Evolutionary conservation across 2,329 filamentous ascomycete species (phyloP).

Genomic region (Sporothrix schenckii): DNA sequence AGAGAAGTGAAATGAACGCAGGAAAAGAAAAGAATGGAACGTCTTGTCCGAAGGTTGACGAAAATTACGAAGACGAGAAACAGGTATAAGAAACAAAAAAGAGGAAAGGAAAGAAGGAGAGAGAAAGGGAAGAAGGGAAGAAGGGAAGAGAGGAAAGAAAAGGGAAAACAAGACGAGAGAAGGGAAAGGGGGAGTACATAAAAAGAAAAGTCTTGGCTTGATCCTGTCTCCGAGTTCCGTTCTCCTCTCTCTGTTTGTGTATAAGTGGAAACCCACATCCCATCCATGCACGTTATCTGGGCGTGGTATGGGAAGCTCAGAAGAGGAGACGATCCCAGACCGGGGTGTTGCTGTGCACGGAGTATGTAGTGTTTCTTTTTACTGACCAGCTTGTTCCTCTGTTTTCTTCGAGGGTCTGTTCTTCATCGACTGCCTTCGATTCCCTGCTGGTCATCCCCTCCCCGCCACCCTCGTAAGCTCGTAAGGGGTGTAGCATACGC

Average conservation of each 20-base stretch:
- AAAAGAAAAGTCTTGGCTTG: constrained; percentile 36
- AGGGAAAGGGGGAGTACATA: constrained; percentile 36
- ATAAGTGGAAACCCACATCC: not conserved
- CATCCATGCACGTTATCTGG: constrained; percentile 35
- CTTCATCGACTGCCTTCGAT: not conserved
- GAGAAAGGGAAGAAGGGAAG: constrained; percentile 37
- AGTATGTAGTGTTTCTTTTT: constrained; percentile 30
- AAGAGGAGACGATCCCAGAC: constrained; percentile 28
- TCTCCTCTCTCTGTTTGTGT: constrained; percentile 23
- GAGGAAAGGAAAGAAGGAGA: not conserved
- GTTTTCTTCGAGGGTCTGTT: not conserved
- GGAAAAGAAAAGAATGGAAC: constrained; percentile 46
- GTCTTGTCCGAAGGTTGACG: constrained; percentile 41
- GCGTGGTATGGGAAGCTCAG: not conserved
- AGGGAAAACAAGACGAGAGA: constrained; percentile 34
- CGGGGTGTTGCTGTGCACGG: constrained; percentile 23
- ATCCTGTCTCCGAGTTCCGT: constrained; percentile 21
- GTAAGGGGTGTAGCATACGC: constrained; percentile 22
- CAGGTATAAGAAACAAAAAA: constrained; percentile 44
- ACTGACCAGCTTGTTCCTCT: not conserved
- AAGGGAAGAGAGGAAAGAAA: constrained; percentile 40
- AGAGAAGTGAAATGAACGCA: constrained; percentile 43
- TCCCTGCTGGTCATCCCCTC: constrained; percentile 18
- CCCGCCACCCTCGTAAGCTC: constrained; percentile 9
- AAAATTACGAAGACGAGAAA: constrained; percentile 45